Evolutionary conservation across 306 rosid species (phyloP).

Genomic region (Delonix regia): DNA sequence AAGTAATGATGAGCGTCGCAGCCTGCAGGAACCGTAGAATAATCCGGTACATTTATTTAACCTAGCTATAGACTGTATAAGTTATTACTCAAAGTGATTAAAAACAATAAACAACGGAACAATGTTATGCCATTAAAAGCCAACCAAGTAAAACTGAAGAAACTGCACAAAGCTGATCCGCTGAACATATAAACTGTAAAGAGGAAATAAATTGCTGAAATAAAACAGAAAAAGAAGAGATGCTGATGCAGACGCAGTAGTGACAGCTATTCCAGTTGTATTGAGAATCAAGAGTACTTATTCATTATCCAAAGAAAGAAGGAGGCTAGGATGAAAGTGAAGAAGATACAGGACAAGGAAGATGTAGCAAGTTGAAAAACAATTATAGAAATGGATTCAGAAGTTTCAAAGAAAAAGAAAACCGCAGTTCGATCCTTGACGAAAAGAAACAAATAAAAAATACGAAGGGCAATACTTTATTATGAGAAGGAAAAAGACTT

Average conservation of each 20-base stretch:
- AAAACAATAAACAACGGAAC: background rate
- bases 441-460: slow-evolving; percentile 33
- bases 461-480: slow-evolving; percentile 28
- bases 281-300: background rate
- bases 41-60: slow-evolving; percentile 23
- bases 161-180: background rate
- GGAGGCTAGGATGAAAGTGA: slow-evolving; percentile 28
- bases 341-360: slow-evolving; percentile 21
- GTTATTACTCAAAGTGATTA: slow-evolving; percentile 30
- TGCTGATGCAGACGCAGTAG: background rate
- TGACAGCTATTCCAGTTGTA: background rate
- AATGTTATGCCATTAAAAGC: slow-evolving; percentile 43
- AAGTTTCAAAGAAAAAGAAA: background rate
- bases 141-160: slow-evolving; percentile 39
- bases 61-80: slow-evolving; percentile 40
- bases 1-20: slow-evolving; percentile 59
- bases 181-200: background rate
- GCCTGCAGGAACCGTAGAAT: slow-evolving; percentile 42
- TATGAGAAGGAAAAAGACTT: slow-evolving; percentile 45
- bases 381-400: slow-evolving; percentile 25
- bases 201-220: background rate
- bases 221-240: background rate
- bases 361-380: slow-evolving; percentile 5
- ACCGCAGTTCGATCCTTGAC: slow-evolving; percentile 33
- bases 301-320: slow-evolving; percentile 5